Evolutionary conservation across 805 yeast species (phyloP).

Genomic region (Candida odintsovae): DNA sequence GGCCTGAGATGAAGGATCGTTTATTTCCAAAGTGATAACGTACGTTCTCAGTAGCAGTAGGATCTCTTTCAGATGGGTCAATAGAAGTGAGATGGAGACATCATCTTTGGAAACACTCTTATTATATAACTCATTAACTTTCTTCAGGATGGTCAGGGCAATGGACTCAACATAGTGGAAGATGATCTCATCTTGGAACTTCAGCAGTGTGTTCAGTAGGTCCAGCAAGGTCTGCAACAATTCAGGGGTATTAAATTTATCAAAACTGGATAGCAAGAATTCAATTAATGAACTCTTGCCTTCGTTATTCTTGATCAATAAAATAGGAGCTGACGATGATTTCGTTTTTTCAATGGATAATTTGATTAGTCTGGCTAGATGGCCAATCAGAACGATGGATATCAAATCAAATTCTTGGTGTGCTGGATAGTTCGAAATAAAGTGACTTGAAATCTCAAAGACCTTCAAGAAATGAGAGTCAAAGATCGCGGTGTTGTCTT

Average conservation of each 20-base stretch:
- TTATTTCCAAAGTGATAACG: constrained; percentile 47
- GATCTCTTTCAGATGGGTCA: constrained; percentile 62
- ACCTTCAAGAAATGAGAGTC: constrained; percentile 36
- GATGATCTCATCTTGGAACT: constrained; percentile 21
- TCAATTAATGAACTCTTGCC: constrained; percentile 17
- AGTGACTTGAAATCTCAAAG: constrained; percentile 30
- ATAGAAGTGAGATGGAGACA: constrained; percentile 37
- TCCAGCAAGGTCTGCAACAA: constrained; percentile 17
- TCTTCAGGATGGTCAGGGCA: constrained; percentile 16
- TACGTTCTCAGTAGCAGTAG: constrained; percentile 34
- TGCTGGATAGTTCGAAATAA: constrained; percentile 6
- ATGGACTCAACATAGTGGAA: constrained; percentile 21
- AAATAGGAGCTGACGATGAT: constrained; percentile 11
- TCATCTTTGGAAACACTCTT: constrained; percentile 29
- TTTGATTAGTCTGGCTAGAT: constrained; percentile 18
- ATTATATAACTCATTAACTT: constrained; percentile 15
- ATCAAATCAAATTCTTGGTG: constrained; percentile 14
- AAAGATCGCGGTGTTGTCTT: constrained; percentile 40
- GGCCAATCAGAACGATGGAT: constrained; percentile 19
- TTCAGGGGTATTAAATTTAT: constrained; percentile 16
- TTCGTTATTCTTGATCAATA: constrained; percentile 9
- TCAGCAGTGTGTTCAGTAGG: constrained; percentile 15
- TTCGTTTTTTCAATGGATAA: constrained; percentile 13
- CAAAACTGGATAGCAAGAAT: constrained; percentile 20
- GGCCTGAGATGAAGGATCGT: constrained; percentile 9